Base-by-base conservation (phyloP, 768 basidiomycete species). In the Plicaturopsis crispa region DNA sequence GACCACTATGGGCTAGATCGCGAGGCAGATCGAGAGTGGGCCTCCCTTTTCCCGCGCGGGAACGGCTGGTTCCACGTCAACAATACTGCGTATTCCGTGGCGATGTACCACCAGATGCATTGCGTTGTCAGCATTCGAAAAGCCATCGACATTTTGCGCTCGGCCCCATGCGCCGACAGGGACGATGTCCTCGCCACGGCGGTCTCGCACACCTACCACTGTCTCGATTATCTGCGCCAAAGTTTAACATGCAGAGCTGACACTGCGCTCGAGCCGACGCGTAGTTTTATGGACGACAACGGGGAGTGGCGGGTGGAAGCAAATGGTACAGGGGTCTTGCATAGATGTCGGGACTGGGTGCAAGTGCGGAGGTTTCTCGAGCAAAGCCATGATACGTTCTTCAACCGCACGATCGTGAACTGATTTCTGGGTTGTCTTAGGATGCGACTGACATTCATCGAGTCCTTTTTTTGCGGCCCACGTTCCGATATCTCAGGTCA, bases 191-290 rank as follows among this genome's bases (percentile, higher is more conserved):
- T 33, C 17, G 36, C 32, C 19, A 37, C 1, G 1, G 31, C 47
- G n/a, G 44, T 48, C 14, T 40, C 5, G 5, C 47, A 48, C 23
- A 44, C 34, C 24, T 45, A 48, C 33, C 47, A 48, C 18, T 48
- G 47, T 41, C 42, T 48, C n/a, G 47, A 48, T 22, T 16, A 45
- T 3, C 33, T 48, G 24, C 22, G 47, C 8, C 47, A 48, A 30
- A 41, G 40, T n/a, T 1, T 48, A n/a, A 11, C 45, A 34, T 48
- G 47, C 30, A 39, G 30, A 31, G 35, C 36, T 3, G 40, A 41
- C 24, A 44, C 46, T 32, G 44, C 46, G 6, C 30, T 47, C 4
- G 14, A 37, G 1, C 31, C 35, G 2, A 18, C 39, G 4, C 3
- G 20, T 3, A 21, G 33, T 16, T 18, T 32, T 22, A 31, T 6